Evolutionary conservation across 306 rosid species (phyloP).

Genomic region (Pyrus bretschneideri): DNA sequence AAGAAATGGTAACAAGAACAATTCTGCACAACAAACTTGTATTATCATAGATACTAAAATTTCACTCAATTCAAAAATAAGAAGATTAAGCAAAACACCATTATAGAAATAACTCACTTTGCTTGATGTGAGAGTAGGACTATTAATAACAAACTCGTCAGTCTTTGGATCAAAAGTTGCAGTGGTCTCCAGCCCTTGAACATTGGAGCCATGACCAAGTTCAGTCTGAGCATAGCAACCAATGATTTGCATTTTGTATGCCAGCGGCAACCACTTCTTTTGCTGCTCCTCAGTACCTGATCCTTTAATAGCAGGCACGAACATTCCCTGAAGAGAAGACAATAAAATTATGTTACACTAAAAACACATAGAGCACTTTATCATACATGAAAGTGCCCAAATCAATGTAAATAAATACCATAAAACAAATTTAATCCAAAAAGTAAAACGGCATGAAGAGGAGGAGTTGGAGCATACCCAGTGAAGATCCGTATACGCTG

Average conservation of each 20-base stretch:
- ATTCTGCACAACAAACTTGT: background rate
- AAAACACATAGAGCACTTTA: background rate
- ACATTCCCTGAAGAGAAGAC: constrained; percentile 66
- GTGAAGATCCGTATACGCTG: constrained; percentile 89
- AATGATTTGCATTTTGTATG: constrained; percentile 85
- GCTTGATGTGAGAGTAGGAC: constrained; percentile 93
- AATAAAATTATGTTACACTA: constrained; percentile 8
- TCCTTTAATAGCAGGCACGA: constrained; percentile 80
- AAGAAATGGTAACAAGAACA: background rate
- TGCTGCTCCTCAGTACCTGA: constrained; percentile 94
- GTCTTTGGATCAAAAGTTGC: constrained; percentile 87
- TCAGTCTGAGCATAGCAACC: constrained; percentile 99
- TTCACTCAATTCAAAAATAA: background rate
- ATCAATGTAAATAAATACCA: background rate
- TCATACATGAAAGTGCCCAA: background rate
- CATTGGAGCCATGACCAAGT: constrained; percentile 98
- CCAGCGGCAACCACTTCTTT: constrained; percentile 79
- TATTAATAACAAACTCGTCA: constrained; percentile 74
- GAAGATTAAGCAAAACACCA: background rate
- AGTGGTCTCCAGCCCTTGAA: constrained; percentile 97
- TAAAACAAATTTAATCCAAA: no score
- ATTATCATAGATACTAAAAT: background rate
- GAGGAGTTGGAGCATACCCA: constrained; percentile 56
- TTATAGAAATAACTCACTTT: constrained; percentile 53
- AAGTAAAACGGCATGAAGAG: constrained; percentile 1